These are phyloP conservation scores for Neurospora sp. DNA, from an alignment of 495 filamentous ascomycete genomes.

Conservation along the genomic window DNA sequence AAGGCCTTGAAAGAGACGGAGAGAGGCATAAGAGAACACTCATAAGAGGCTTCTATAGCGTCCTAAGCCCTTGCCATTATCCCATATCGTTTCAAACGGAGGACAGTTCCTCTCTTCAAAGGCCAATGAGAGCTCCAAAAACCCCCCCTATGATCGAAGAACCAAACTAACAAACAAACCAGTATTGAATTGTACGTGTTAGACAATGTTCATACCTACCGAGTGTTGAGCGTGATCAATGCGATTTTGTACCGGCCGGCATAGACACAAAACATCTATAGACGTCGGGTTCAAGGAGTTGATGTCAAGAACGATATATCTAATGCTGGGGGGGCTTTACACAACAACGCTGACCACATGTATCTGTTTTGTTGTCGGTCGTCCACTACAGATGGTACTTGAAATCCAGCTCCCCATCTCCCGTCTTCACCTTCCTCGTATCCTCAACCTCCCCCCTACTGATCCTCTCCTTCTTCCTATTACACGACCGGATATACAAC, in stretches of 20 bases:
- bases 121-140: too few relatives aligned
- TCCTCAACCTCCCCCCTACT: slow-evolving; percentile 30
- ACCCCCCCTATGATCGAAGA: too few relatives aligned
- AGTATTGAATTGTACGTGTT: too few relatives aligned
- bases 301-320: neutral
- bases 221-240: too few relatives aligned
- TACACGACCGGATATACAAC: slow-evolving; percentile 33
- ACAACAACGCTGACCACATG: neutral
- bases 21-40: too few relatives aligned
- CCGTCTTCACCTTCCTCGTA: slow-evolving; percentile 31
- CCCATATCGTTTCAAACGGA: too few relatives aligned
- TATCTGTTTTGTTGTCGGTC: neutral
- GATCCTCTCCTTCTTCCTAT: slow-evolving; percentile 33
- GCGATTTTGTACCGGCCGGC: neutral
- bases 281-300: neutral
- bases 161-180: too few relatives aligned
- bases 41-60: too few relatives aligned
- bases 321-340: neutral
- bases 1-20: too few relatives aligned
- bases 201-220: too few relatives aligned
- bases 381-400: slow-evolving; percentile 21
- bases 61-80: too few relatives aligned
- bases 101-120: too few relatives aligned
- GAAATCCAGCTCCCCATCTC: slow-evolving; percentile 40
- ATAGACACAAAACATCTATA: neutral